A percentile compares a stretch with the other conserved stretches of the same genome.
Evolutionary conservation across 257 asterid species (phyloP).

Genomic region (Penstemon davidsonii): DNA sequence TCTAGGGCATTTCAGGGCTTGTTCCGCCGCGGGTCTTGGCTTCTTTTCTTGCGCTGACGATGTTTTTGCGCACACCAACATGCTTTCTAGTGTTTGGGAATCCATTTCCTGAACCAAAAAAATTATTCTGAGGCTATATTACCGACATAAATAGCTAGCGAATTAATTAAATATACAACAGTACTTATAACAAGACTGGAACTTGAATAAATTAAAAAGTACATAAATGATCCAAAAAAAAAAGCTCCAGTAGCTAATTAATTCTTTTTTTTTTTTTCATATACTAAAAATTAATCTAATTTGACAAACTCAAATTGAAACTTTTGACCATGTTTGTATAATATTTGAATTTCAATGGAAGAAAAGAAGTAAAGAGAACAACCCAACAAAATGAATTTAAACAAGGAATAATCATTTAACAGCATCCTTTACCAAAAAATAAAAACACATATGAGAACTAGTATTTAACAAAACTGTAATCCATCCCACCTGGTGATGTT

Average conservation of each 20-base stretch:
- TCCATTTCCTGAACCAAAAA: slow-evolving; percentile 53
- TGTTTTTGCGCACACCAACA: slow-evolving; percentile 61
- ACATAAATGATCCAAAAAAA: not conserved
- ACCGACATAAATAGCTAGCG: no score
- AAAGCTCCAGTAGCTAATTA: not conserved
- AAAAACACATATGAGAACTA: not conserved
- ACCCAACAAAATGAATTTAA: not conserved
- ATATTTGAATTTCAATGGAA: no score
- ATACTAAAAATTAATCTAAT: not conserved
- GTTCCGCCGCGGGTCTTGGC: slow-evolving; percentile 62
- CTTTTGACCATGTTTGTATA: no score
- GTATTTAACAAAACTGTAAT: not conserved
- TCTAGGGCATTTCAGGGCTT: slow-evolving; percentile 79
- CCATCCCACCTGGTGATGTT: slow-evolving; percentile 58
- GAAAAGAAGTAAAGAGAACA: not conserved
- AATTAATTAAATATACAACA: no score
- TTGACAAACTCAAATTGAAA: not conserved
- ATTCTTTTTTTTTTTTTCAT: not conserved
- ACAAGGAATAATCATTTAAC: not conserved
- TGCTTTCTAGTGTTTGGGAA: slow-evolving; percentile 78
- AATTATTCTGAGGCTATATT: no score
- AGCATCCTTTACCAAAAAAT: not conserved
- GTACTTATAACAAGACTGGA: no score
- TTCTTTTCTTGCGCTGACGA: slow-evolving; percentile 59
- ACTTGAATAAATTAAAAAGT: no score